phyloP scores from a whole-genome alignment of 2,329 filamentous ascomycete species.

The Elsinoe australis region DNA sequence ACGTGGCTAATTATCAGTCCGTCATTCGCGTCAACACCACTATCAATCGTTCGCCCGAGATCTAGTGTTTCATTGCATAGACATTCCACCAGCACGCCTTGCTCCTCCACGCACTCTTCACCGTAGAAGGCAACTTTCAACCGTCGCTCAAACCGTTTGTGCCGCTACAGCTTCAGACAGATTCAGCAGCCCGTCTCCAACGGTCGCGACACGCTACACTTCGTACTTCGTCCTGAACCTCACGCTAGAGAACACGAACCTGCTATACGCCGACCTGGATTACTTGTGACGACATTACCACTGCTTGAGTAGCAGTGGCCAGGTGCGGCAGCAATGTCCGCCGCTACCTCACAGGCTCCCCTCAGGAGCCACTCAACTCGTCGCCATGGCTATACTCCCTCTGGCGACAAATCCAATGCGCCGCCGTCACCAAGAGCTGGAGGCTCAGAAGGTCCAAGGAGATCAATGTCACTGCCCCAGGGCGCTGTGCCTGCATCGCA shows the following conservation, averaged over 20 bases:
- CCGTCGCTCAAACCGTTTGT: conserved; percentile 13
- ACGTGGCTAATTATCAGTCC: too few species aligned
- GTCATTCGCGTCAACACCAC: neutral
- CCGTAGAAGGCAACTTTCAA: conserved; percentile 3
- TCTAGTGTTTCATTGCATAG: neutral
- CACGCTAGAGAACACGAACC: neutral
- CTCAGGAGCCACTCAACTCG: conserved; percentile 44
- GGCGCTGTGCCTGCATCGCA: conserved; percentile 22
- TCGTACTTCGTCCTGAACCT: neutral
- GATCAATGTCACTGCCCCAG: conserved; percentile 32
- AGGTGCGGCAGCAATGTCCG: conserved; percentile 28
- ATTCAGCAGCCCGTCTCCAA: conserved; percentile 6
- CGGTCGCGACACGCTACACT: conserved; percentile 13
- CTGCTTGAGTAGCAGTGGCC: conserved; percentile 15
- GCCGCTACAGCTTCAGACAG: conserved; percentile 5
- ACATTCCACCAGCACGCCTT: neutral
- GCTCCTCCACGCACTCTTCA: neutral
- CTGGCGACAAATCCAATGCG: conserved; percentile 42
- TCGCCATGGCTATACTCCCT: conserved; percentile 38
- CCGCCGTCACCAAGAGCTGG: conserved; percentile 34
- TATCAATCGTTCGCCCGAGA: neutral
- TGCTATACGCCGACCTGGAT: neutral
- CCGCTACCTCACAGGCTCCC: conserved; percentile 40
- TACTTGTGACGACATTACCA: neutral
- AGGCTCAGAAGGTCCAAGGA: conserved; percentile 29